Evolutionary conservation across 352 stramenopile species (phyloP).

Genomic region (Chrysophaeum taylorii): DNA sequence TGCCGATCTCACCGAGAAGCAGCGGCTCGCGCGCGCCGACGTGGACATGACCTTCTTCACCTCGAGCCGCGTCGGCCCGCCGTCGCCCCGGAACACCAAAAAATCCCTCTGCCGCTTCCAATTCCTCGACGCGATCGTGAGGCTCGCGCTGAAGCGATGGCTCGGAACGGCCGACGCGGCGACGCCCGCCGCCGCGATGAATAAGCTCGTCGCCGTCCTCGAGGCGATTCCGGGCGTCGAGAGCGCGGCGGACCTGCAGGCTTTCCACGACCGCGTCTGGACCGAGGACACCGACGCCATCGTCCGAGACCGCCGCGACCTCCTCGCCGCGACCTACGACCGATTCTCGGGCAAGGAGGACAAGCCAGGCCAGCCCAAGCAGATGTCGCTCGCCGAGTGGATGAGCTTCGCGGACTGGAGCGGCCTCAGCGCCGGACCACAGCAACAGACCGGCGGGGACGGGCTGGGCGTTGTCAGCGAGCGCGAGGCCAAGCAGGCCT

Average conservation of each 20-base stretch:
- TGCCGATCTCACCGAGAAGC: neutral
- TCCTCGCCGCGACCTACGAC: neutral
- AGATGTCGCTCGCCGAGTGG: neutral
- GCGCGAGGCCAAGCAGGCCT: neutral
- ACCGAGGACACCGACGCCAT: neutral
- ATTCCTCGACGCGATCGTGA: neutral
- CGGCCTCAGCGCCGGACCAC: no score
- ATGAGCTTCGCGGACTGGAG: neutral
- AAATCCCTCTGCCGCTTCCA: neutral
- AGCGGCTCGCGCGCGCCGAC: neutral
- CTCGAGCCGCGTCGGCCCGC: neutral
- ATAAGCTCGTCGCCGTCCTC: neutral
- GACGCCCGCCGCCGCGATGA: neutral
- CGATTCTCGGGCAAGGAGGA: neutral
- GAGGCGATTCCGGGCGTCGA: neutral
- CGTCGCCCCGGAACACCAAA: neutral
- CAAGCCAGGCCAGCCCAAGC: neutral
- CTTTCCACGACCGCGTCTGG: neutral
- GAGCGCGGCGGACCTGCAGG: neutral
- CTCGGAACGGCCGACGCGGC: neutral
- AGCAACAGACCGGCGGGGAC: no score
- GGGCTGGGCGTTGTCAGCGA: neutral
- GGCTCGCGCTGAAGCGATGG: neutral
- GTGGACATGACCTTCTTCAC: slow-evolving; percentile 4
- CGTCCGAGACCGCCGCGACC: neutral